Base-by-base conservation (phyloP, 1,284 basidiomycete species). In the Heterobasidion occidentale region DNA sequence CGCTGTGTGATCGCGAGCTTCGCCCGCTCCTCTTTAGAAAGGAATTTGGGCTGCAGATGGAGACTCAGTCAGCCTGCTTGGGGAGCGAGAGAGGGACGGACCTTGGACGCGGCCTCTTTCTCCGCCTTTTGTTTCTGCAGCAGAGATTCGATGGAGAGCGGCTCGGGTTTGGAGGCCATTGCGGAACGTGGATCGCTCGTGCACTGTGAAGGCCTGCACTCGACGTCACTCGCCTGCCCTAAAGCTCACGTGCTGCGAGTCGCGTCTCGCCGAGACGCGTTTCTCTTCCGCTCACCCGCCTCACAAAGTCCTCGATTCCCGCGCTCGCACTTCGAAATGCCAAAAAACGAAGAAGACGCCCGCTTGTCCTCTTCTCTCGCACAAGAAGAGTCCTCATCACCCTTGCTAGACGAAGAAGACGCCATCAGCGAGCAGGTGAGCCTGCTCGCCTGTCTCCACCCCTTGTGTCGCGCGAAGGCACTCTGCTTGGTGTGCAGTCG, bases 41-140 rank as follows among this genome's bases (percentile, higher is more conserved):
- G 77, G 74, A 96, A 96, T 69, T 83, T 94, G 36, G 92, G 92
- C 92, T 94, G 70, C 34, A 42, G 36, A 53, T 20, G 17, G 50
- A 14, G 9, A 54, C 52, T 42, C 48, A 42, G 59, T 52, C 51
- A 38, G n/a, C 54, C 19, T 55, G 27, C 19, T 44, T 8, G 35
- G 15, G 42, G 7, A 42, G 20, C 36, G 1, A 27, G 17, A 44
- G 36, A n/a, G 52, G 42, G 4, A 55, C 38, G 67, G 60, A 92
- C 93, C 80, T 93, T 95, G 53, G 92, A 76, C 53, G 93, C 90
- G 1, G 89, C 90, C 62, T 95, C 93, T 65, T 88, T 92, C 68
- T 95, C 93, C 46, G 79, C 81, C 62, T 83, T 86, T 73, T 98
- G 94, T 71, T 88, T 90, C 64, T 89, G 84, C 14, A 98, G 77